Percentiles rank a stretch among this genome's conserved stretches.
These are phyloP conservation scores for Phytopythium aichiense DNA, from an alignment of 352 stramenopile species.

Conservation along the genomic window DNA sequence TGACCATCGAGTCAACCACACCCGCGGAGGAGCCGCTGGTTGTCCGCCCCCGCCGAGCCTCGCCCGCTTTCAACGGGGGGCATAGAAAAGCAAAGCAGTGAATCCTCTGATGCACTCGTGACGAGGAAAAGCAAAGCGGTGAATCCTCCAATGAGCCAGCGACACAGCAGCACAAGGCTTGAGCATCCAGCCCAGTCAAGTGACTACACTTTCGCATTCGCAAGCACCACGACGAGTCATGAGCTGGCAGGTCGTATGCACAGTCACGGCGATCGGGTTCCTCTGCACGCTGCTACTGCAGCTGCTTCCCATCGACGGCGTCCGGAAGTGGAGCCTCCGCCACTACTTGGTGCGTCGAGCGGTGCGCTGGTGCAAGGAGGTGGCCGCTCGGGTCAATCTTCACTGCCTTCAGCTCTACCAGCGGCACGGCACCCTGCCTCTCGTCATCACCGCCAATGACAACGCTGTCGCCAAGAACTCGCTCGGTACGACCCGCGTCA, in stretches of 20 bases:
- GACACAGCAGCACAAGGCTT: no score
- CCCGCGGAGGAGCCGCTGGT: no score
- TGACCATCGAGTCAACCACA: no score
- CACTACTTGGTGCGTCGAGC: background rate
- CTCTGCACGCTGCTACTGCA: background rate
- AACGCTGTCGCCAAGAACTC: background rate
- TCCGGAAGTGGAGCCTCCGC: background rate
- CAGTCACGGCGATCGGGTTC: background rate
- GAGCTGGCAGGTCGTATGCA: background rate
- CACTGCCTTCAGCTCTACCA: background rate
- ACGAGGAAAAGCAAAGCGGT: no score
- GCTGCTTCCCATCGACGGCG: background rate
- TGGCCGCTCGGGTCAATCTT: background rate
- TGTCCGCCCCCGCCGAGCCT: no score
- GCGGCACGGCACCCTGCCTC: background rate
- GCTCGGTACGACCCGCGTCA: background rate
- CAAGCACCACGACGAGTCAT: background rate
- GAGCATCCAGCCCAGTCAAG: no score
- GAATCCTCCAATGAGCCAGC: no score
- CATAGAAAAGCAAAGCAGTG: no score
- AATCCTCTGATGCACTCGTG: no score
- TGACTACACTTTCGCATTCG: no score
- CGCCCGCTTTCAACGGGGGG: no score
- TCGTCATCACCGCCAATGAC: background rate
- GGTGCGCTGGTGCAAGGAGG: background rate